Conservation (phyloP, 2,329 filamentous ascomycete genomes). For the Beauveria caledonica region DNA sequence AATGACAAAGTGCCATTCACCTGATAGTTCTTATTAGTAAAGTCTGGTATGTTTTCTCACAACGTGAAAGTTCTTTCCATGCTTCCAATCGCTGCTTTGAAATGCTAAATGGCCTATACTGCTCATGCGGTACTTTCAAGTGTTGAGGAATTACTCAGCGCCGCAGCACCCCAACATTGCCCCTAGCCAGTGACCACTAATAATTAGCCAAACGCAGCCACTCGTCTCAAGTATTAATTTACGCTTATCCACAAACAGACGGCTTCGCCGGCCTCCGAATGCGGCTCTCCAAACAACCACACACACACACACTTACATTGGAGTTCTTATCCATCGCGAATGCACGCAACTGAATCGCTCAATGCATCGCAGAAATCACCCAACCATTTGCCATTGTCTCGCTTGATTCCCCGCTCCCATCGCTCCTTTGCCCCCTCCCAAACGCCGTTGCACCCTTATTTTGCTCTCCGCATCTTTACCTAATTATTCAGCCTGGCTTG, state of each 20-base stretch:
- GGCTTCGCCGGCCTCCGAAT: constrained; percentile 4
- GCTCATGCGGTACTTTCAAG: too few species aligned
- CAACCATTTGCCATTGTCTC: not conserved
- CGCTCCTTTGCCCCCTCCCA: too few species aligned
- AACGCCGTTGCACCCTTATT: too few species aligned
- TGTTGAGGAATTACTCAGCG: too few species aligned
- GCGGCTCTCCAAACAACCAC: not conserved
- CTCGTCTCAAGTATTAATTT: not conserved
- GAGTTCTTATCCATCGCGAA: not conserved
- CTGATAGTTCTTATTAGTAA: not conserved
- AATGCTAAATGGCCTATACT: too few species aligned
- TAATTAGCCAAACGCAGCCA: not conserved
- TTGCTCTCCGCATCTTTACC: too few species aligned
- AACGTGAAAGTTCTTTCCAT: too few species aligned
- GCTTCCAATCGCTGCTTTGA: too few species aligned
- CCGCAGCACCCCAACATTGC: too few species aligned
- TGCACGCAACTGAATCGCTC: not conserved
- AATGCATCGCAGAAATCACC: not conserved
- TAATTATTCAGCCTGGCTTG: too few species aligned
- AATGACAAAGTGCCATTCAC: not conserved
- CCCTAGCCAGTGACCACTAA: not conserved
- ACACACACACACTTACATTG: not conserved
- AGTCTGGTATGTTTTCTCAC: not conserved
- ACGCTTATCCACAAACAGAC: not conserved
- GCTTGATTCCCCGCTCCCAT: too few species aligned